Evolutionary conservation across 495 filamentous ascomycete genomes (phyloP).

Genomic region (Elasticomyces elasticus): DNA sequence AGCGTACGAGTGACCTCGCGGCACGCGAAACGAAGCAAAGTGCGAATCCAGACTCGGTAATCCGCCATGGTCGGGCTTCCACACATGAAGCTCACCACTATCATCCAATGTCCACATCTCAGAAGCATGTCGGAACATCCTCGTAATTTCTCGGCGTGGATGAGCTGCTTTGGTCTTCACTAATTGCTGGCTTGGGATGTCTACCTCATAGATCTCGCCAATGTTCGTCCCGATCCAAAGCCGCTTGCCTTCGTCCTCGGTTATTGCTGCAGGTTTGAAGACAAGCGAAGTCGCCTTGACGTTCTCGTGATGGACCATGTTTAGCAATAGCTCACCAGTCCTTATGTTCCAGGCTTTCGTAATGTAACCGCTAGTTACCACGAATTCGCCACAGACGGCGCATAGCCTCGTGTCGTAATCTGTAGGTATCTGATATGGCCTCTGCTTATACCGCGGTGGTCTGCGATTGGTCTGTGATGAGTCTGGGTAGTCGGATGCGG

Average conservation of each 20-base stretch:
- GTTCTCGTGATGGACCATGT: constrained; percentile 66
- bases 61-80: constrained; percentile 69
- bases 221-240: constrained; percentile 86
- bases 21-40: constrained; percentile 58
- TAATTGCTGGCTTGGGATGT: constrained; percentile 60
- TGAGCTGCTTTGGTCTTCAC: constrained; percentile 61
- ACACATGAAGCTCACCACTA: constrained; percentile 75
- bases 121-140: constrained; percentile 74
- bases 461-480: constrained; percentile 74
- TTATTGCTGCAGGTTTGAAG: constrained; percentile 68
- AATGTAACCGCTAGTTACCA: constrained; percentile 73
- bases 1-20: constrained; percentile 77
- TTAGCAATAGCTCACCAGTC: constrained; percentile 72
- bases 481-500: constrained; percentile 63
- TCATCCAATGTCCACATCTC: constrained; percentile 95
- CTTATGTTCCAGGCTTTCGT: constrained; percentile 80
- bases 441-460: constrained; percentile 61
- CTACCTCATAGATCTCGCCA: constrained; percentile 81
- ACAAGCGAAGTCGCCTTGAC: constrained; percentile 67
- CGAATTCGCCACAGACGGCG: constrained; percentile 77
- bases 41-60: constrained; percentile 60
- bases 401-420: constrained; percentile 75
- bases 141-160: constrained; percentile 69
- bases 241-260: constrained; percentile 68
- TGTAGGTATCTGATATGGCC: constrained; percentile 64